Evolutionary conservation across 163 green algal genomes (phyloP), one percentile per base, ranked within the genome.

Genomic region (Scenedesmus sp.): DNA sequence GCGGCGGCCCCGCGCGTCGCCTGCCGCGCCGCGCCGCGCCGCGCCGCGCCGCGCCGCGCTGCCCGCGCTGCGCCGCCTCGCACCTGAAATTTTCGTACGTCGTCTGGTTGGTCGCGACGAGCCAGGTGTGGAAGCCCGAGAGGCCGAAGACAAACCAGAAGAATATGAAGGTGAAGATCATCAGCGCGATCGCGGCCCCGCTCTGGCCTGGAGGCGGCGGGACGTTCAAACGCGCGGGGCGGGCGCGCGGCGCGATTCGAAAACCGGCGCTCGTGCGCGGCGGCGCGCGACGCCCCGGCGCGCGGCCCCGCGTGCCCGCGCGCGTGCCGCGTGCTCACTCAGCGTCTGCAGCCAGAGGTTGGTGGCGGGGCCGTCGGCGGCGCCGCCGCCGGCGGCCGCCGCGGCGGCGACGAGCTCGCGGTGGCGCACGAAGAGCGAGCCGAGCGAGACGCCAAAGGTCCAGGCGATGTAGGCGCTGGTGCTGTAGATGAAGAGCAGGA

Each of bases 71-170:
- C 9, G 22, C 50, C 9, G 20, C 18, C 22, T 58, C 50, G 17
- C 67, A 91, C 70, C 96, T 90, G 82, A 98, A 98, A 83, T 98
- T 98, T 85, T 99, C 96, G 64, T 99, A 99, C 0, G 96, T 99
- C 3, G 96, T 99, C 86, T 96, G 92, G 83, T 99, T 99, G 24
- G 78, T 93, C 36, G 62, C 85, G 45, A 98, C 92, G 34, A 99
- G 90, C 77, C 93, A 98, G 28, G 79, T 85, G 87, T 99, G 96
- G 67, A 99, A 96, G 56, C 83, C 87, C 42, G 85, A 89, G 39
- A 98, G 85, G 2, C 93, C 94, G 22, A 93, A 93, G 42, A 98
- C 92, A 86, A 98, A 98, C 85, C 78, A 94, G 51, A 95, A 86
- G 60, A 90, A 89, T 53, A 84, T 86, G 77, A 82, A 96, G 33